Evolutionary conservation across 176 grass and related monocot species (phyloP), one percentile per base, ranked within the genome.

Genomic region (Eleusine indica): DNA sequence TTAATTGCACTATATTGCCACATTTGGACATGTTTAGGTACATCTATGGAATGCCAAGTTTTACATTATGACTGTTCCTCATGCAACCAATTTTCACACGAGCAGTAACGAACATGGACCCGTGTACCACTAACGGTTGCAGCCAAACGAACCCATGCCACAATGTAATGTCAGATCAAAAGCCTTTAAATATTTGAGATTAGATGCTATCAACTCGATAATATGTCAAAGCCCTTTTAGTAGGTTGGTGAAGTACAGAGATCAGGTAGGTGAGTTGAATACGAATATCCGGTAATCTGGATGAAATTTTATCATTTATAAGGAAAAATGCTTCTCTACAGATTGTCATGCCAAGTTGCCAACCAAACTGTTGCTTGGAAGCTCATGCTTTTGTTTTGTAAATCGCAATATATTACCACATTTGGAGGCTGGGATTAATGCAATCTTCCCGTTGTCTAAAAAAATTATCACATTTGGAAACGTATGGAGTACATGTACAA

Each of bases 311-410:
- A 46, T 8, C 14, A 22, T 42, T 68, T 52, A 25, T 25, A 25
- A 25, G 25, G 25, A 25, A 25, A 25, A 25, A 25, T 25, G 25
- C 25, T 25, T 25, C 25, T 25, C 25, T 25, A 25, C 25, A 25
- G 25, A 25, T 79, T 82, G 21, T 64, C 17, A 30, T 52, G 61
- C 1, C 51, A 58, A 7, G 6, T 43, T 11, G n/a, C 51, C 54
- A 82, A 89, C 43, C 17, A 89, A 16, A 69, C 43, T 65, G 10
- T 75, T 89, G 39, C 15, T 16, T 13, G 41, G 51, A 79, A 69
- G n/a, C 13, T 80, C 17, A 58, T 63, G n/a, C 43, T n/a, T 16
- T 48, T 16, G 14, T 28, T n/a, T 17, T 49, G 5, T 66, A 44
- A 66, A 60, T 29, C 58, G 39, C 28, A 16, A 15, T 47, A 43